Evolutionary conservation across 192 early-diverging fungal genomes (phyloP).

Genomic region (Coemansia sp.): DNA sequence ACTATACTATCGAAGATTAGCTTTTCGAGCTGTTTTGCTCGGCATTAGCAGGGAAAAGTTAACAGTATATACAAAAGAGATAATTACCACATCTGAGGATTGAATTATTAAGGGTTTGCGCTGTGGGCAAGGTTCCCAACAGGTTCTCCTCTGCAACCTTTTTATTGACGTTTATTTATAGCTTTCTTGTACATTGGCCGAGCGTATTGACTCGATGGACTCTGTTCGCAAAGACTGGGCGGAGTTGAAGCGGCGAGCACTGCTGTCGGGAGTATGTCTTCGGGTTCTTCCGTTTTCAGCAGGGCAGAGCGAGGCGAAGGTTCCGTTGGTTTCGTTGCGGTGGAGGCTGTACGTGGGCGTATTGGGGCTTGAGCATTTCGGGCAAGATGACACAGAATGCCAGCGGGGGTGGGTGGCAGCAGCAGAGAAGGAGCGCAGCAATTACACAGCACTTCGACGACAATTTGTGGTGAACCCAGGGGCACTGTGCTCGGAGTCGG

Average conservation of each 20-base stretch:
- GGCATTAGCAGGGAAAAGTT: too few relatives aligned
- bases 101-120: too few relatives aligned
- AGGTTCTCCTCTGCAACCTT: too few relatives aligned
- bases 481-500: not conserved
- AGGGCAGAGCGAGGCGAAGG: not conserved
- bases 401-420: slow-evolving; percentile 12
- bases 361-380: slow-evolving; percentile 31
- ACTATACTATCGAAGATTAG: slow-evolving; percentile 29
- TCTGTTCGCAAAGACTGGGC: slow-evolving; percentile 13
- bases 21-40: too few relatives aligned
- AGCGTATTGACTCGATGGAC: too few relatives aligned
- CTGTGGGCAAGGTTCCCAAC: too few relatives aligned
- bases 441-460: slow-evolving; percentile 13
- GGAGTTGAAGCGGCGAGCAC: slow-evolving; percentile 22
- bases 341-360: slow-evolving; percentile 43
- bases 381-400: slow-evolving; percentile 28
- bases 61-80: too few relatives aligned
- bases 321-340: slow-evolving; percentile 33
- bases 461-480: slow-evolving; percentile 28
- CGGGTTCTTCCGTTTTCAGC: slow-evolving; percentile 16
- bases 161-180: too few relatives aligned
- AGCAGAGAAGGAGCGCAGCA: slow-evolving; percentile 27
- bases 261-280: slow-evolving; percentile 25
- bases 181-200: too few relatives aligned
- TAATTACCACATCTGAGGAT: too few relatives aligned